Percentiles rank a stretch among this genome's conserved stretches.
These are phyloP conservation scores for Geotrichum fermentans DNA, from an alignment of 1,139 yeast species.

Conservation along the genomic window DNA sequence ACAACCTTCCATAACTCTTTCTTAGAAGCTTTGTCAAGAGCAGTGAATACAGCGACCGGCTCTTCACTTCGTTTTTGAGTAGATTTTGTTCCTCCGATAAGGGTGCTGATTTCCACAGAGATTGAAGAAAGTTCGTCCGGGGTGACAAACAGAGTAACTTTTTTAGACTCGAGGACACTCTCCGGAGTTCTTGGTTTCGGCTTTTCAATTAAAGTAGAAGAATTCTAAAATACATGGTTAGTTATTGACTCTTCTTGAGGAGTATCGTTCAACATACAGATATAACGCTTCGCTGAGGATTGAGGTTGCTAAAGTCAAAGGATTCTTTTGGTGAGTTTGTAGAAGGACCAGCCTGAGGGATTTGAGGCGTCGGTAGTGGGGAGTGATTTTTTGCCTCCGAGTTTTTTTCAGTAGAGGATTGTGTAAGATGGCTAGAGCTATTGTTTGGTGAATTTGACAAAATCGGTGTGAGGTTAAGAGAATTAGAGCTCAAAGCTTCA, in stretches of 20 bases:
- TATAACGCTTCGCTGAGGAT: slow-evolving; percentile 4
- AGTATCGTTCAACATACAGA: slow-evolving; percentile 4
- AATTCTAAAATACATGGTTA: background rate
- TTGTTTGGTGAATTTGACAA: too few species aligned
- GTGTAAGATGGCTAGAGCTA: too few species aligned
- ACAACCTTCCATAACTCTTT: slow-evolving; percentile 71
- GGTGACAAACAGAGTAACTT: slow-evolving; percentile 47
- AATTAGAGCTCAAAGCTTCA: too few species aligned
- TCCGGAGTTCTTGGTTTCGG: slow-evolving; percentile 6
- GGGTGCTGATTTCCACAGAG: slow-evolving; percentile 53
- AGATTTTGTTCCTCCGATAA: slow-evolving; percentile 38
- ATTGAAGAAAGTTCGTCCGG: slow-evolving; percentile 66
- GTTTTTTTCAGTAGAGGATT: background rate
- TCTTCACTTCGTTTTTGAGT: slow-evolving; percentile 44
- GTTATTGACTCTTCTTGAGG: background rate
- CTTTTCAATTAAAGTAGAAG: background rate
- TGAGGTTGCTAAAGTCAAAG: background rate
- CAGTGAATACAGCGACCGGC: slow-evolving; percentile 55
- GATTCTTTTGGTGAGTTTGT: slow-evolving; percentile 1
- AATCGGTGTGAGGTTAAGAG: too few species aligned
- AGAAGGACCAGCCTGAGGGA: background rate
- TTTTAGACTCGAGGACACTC: background rate
- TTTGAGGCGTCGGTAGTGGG: too few species aligned
- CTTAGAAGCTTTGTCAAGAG: slow-evolving; percentile 52
- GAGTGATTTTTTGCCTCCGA: background rate